Conservation (phyloP, 108 stramenopile species). For the Skeletonema costatum region DNA sequence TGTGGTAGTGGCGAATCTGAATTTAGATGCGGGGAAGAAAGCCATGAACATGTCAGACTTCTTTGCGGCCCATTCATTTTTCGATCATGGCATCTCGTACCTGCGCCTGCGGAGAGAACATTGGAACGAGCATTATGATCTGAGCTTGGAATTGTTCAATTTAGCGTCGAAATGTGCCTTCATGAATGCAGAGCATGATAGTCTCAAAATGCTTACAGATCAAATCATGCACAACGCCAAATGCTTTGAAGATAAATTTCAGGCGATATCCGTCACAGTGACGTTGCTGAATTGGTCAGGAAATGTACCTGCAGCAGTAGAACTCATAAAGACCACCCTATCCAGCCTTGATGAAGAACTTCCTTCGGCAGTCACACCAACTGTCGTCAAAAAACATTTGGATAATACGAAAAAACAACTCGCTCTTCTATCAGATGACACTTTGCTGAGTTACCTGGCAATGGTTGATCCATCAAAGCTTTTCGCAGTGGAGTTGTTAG, state of each 20-base stretch:
- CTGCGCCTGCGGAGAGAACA: too few relatives aligned
- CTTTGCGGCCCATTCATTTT: too few relatives aligned
- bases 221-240: neutral
- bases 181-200: too few relatives aligned
- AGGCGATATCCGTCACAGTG: neutral
- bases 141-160: too few relatives aligned
- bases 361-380: neutral
- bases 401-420: conserved; percentile 2
- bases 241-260: conserved; percentile 6
- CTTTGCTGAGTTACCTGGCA: neutral
- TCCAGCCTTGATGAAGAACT: conserved; percentile 9
- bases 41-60: too few relatives aligned
- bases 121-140: too few relatives aligned
- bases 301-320: neutral
- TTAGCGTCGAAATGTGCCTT: too few relatives aligned
- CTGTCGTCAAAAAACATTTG: neutral
- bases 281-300: neutral
- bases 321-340: neutral
- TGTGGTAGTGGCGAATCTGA: too few relatives aligned
- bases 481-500: conserved; percentile 14
- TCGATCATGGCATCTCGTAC: too few relatives aligned
- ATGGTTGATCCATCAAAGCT: conserved; percentile 12
- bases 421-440: conserved; percentile 2
- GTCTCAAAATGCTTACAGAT: neutral
- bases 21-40: too few relatives aligned